Evolutionary conservation across 2,329 filamentous ascomycete species (phyloP).

Genomic region (Calonectria crousiana): DNA sequence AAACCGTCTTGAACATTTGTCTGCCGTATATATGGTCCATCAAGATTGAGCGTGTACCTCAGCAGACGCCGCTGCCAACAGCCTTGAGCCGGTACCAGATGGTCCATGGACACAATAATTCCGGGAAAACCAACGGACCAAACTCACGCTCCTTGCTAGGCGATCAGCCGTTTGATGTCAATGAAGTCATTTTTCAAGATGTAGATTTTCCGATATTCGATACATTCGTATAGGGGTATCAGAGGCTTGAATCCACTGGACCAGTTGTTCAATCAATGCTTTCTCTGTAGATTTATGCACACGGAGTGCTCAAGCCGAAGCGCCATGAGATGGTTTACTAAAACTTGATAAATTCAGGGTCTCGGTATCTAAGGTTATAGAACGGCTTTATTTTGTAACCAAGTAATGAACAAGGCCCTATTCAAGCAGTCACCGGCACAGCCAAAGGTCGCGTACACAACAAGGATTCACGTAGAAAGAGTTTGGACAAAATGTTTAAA

Average conservation of each 20-base stretch:
- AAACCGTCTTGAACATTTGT: slow-evolving; percentile 48
- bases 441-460: too few species aligned
- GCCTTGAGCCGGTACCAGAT: not conserved
- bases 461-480: not conserved
- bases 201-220: slow-evolving; percentile 48
- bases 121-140: not conserved
- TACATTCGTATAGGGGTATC: slow-evolving; percentile 28
- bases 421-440: too few species aligned
- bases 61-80: not conserved
- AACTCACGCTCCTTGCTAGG: slow-evolving; percentile 18
- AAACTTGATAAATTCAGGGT: too few species aligned
- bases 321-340: too few species aligned
- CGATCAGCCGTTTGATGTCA: slow-evolving; percentile 24
- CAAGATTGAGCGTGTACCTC: slow-evolving; percentile 42
- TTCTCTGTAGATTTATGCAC: too few species aligned
- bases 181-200: slow-evolving; percentile 44
- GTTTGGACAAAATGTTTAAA: not conserved
- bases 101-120: not conserved
- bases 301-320: too few species aligned
- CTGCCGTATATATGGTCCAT: slow-evolving; percentile 59
- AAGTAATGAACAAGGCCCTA: too few species aligned
- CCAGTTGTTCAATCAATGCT: too few species aligned
- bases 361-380: too few species aligned
- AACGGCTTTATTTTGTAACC: too few species aligned
- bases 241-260: too few species aligned